These are phyloP conservation scores for Tylopilus orsonianus DNA, from an alignment of 1,284 basidiomycete genomes.

Conservation along the genomic window DNA sequence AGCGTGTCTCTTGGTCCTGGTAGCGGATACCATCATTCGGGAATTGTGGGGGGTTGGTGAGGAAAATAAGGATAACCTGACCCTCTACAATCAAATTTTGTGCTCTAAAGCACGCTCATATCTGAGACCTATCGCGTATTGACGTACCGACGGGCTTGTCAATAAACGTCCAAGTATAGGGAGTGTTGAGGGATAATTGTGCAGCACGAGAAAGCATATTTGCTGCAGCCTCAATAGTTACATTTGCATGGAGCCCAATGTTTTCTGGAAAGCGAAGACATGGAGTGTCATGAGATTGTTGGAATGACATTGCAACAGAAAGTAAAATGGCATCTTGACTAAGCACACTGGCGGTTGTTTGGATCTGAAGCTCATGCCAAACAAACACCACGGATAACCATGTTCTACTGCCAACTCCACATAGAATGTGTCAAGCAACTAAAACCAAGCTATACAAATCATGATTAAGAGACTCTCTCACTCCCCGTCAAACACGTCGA, in stretches of 20 bases:
- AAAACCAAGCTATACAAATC: background rate
- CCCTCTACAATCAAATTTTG: conserved; percentile 48
- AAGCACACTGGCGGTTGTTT: conserved; percentile 27
- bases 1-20: conserved; percentile 65
- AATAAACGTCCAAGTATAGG: conserved; percentile 69
- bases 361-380: conserved; percentile 28
- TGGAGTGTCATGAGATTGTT: conserved; percentile 49
- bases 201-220: conserved; percentile 59
- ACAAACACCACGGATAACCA: conserved; percentile 19
- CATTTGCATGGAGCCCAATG: conserved; percentile 51
- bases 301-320: conserved; percentile 29
- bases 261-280: conserved; percentile 69
- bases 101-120: background rate
- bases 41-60: conserved; percentile 53
- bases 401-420: no score
- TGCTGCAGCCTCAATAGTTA: conserved; percentile 58
- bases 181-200: conserved; percentile 51
- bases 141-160: conserved; percentile 68
- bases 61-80: conserved; percentile 58
- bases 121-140: background rate
- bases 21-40: conserved; percentile 73
- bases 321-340: conserved; percentile 10
- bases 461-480: conserved; percentile 1
- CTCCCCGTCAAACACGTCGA: conserved; percentile 59
- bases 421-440: background rate